phyloP scores from a whole-genome alignment of 2,329 filamentous ascomycete genomes.

The Colletotrichum euphorbiae region DNA sequence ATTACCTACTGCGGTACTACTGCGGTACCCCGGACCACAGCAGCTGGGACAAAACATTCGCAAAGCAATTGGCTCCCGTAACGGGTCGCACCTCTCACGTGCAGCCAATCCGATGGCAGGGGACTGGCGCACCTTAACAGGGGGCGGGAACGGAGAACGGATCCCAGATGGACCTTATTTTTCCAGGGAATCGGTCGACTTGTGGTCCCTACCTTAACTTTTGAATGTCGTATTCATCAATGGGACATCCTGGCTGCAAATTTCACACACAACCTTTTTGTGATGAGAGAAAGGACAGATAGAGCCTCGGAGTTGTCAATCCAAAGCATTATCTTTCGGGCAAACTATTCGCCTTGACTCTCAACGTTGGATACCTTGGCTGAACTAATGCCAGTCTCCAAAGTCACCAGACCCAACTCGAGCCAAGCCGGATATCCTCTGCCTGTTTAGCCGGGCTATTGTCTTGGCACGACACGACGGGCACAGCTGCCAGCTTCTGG shows the following conservation, averaged over 20 bases:
- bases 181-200: conserved; percentile 16
- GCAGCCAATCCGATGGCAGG: conserved; percentile 11
- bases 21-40: conserved; percentile 1
- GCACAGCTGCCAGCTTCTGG: neutral
- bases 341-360: neutral
- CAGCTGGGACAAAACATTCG: neutral
- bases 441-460: conserved; percentile 13
- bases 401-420: neutral
- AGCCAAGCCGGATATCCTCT: conserved; percentile 26
- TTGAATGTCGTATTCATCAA: conserved; percentile 5
- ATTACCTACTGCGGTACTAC: too few relatives aligned
- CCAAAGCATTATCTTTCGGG: neutral
- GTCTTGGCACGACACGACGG: conserved; percentile 24
- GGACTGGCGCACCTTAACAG: conserved; percentile 20
- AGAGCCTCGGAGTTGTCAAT: neutral
- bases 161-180: conserved; percentile 29
- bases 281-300: neutral
- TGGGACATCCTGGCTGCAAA: conserved; percentile 13
- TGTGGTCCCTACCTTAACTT: neutral
- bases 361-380: neutral
- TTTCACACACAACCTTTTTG: neutral
- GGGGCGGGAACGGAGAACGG: conserved; percentile 10
- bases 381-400: neutral
- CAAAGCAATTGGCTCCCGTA: conserved; percentile 3
- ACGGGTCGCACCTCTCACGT: conserved; percentile 6